These are phyloP conservation scores for Citrullus mucosospermus DNA, from an alignment of 306 rosid species.

Conservation along the genomic window DNA sequence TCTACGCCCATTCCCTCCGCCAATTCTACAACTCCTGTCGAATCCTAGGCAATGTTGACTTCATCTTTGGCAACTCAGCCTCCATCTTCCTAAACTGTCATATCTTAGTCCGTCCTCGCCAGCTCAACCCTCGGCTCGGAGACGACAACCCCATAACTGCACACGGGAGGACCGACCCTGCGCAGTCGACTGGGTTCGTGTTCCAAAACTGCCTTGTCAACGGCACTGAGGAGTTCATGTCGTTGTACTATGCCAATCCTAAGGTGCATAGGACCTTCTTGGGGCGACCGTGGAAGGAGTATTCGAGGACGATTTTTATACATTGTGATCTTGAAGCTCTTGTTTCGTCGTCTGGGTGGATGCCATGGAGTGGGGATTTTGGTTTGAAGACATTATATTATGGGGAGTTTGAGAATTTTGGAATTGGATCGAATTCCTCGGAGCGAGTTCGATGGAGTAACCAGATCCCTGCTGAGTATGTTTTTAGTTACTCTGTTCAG, in stretches of 20 bases:
- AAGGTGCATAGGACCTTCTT: conserved; percentile 52
- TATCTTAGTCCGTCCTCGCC: conserved; percentile 40
- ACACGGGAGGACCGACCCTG: conserved; percentile 74
- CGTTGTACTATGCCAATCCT: conserved; percentile 43
- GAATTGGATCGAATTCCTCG: conserved; percentile 29
- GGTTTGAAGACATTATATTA: conserved; percentile 58
- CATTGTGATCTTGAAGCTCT: conserved; percentile 31
- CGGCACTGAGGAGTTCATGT: conserved; percentile 69
- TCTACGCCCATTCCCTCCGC: conserved; percentile 66
- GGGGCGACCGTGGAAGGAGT: conserved; percentile 96
- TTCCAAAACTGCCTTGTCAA: conserved; percentile 54
- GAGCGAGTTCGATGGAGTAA: conserved; percentile 57
- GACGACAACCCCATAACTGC: conserved; percentile 55
- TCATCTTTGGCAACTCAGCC: conserved; percentile 83
- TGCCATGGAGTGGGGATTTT: conserved; percentile 53
- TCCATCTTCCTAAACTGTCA: conserved; percentile 46
- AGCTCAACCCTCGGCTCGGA: conserved; percentile 28
- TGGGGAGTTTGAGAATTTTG: conserved; percentile 51
- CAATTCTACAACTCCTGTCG: conserved; percentile 72
- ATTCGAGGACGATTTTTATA: conserved; percentile 52
- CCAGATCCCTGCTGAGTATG: conserved; percentile 36
- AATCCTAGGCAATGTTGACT: conserved; percentile 67
- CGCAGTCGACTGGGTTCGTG: conserved; percentile 65
- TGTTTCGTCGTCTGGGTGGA: conserved; percentile 45
- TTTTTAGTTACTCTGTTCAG: conserved; percentile 29